phyloP scores from a whole-genome alignment of 768 basidiomycete genomes.

The Rhizopogon vesiculosus region DNA sequence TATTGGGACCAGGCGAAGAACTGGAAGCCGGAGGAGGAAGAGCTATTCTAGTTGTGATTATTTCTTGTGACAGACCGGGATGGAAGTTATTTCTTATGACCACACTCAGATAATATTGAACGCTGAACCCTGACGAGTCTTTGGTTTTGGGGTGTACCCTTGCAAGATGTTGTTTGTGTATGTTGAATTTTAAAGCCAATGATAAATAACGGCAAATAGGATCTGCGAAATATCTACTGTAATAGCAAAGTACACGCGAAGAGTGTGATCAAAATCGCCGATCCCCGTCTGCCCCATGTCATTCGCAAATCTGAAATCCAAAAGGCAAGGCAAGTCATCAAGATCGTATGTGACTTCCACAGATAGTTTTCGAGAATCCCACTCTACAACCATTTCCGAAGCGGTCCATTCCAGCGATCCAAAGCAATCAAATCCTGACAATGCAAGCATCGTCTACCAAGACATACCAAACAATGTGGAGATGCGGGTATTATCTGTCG shows the following conservation, averaged over 20 bases:
- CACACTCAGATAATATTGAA: too few relatives aligned
- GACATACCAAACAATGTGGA: slow-evolving; percentile 38
- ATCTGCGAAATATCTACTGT: too few relatives aligned
- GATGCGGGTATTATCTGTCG: slow-evolving; percentile 28
- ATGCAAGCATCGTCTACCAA: slow-evolving; percentile 14
- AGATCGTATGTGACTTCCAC: slow-evolving; percentile 32
- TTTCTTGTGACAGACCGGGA: too few relatives aligned
- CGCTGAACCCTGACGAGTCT: too few relatives aligned
- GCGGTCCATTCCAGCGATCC: slow-evolving; percentile 1
- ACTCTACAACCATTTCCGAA: slow-evolving; percentile 21
- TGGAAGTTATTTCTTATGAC: too few relatives aligned
- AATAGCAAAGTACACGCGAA: too few relatives aligned
- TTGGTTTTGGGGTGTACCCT: too few relatives aligned
- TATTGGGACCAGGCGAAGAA: slow-evolving; percentile 97
- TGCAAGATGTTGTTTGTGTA: background rate
- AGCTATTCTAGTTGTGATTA: slow-evolving; percentile 42
- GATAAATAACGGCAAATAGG: background rate
- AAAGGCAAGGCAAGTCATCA: slow-evolving; percentile 23
- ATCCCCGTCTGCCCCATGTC: slow-evolving; percentile 23
- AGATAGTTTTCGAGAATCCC: slow-evolving; percentile 16
- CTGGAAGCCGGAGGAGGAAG: slow-evolving; percentile 80
- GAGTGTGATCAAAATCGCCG: background rate
- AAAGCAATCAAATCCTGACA: background rate
- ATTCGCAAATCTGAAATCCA: slow-evolving; percentile 27
- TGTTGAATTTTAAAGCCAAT: background rate